Evolutionary conservation across 495 filamentous ascomycete genomes (phyloP).

Genomic region (Glonium stellatum): DNA sequence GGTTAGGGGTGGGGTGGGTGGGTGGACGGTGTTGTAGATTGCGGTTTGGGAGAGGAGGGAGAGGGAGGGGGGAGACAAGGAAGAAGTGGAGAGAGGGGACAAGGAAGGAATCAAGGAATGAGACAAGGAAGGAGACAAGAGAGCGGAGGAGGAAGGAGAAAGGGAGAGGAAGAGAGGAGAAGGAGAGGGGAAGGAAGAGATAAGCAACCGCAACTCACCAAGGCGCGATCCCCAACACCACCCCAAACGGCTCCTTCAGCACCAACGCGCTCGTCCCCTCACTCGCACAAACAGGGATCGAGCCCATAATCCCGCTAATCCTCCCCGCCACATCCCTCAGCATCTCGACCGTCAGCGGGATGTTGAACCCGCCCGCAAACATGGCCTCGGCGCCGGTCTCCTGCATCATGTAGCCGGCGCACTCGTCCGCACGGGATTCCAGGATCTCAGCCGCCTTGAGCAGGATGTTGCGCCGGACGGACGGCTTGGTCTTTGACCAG

Average conservation of each 20-base stretch:
- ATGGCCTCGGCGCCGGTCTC: conserved; percentile 58
- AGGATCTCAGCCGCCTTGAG: conserved; percentile 65
- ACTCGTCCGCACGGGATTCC: conserved; percentile 53
- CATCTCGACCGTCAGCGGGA: conserved; percentile 51
- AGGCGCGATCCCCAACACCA: conserved; percentile 73
- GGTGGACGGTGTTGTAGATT: not conserved
- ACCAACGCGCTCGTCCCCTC: conserved; percentile 60
- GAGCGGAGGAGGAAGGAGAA: too few relatives aligned
- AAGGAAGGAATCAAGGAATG: too few relatives aligned
- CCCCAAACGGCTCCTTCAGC: conserved; percentile 75
- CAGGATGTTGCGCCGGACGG: conserved; percentile 62
- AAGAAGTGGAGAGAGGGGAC: too few relatives aligned
- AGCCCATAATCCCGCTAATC: conserved; percentile 53
- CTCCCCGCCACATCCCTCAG: conserved; percentile 66
- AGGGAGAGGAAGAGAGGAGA: too few relatives aligned
- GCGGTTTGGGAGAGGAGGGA: too few relatives aligned
- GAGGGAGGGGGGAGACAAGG: too few relatives aligned
- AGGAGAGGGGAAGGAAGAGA: not conserved
- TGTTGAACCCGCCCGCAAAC: conserved; percentile 46
- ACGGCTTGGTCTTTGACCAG: conserved; percentile 60
- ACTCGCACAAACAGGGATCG: conserved; percentile 49
- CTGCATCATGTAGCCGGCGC: conserved; percentile 53
- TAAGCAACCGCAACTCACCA: conserved; percentile 40
- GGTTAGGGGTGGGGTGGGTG: too few relatives aligned
- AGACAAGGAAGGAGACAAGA: too few relatives aligned